Base-by-base conservation (phyloP, 768 basidiomycete species). In the Macrolepiota albuminosa region DNA sequence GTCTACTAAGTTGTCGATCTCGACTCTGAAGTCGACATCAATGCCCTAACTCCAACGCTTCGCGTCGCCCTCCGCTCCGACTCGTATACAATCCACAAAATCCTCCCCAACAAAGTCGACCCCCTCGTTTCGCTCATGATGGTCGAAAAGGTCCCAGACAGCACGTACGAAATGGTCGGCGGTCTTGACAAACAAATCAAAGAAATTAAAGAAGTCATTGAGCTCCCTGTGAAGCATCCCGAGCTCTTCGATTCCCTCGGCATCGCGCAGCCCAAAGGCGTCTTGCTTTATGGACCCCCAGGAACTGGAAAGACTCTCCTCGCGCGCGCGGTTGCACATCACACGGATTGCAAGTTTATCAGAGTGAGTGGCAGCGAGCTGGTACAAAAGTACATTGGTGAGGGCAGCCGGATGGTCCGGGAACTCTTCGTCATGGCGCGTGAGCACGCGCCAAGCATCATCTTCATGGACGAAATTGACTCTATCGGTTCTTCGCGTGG, bases 401-500 rank as follows among this genome's bases (percentile, higher is more conserved):
- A 98, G 77, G 95, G 95, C 24, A 91, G 88, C 63, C 78, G 95
- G 61, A 98, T 97, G 95, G 95, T 98, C 40, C 84, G 96, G 55
- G 96, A 98, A 76, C 74, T 98, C 60, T 98, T 98, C 79, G 94
- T 97, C 61, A 98, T 97, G 96, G 96, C 96, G 3, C 76, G 95
- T 62, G 96, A 98, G 72, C 94, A 97, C 68, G 96, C 96, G 37
- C 96, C 96, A 39, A 91, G 90, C 73, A 97, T 98, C 76, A 97
- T 98, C 71, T 98, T 98, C 80, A 97, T 98, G 95, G 96, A 98
- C 71, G 96, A 98, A 76, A 98, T 98, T 64, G 96, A 98, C 75
- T 94, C 92, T 21, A 98, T 98, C 69, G 96, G 96, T 57, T 91
- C 88, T 63, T 93, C 93, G 63, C 76, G 95, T 70, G 93, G 95